Evolutionary conservation across 805 yeast genomes (phyloP).

Genomic region (Zygosaccharomyces lentus): DNA sequence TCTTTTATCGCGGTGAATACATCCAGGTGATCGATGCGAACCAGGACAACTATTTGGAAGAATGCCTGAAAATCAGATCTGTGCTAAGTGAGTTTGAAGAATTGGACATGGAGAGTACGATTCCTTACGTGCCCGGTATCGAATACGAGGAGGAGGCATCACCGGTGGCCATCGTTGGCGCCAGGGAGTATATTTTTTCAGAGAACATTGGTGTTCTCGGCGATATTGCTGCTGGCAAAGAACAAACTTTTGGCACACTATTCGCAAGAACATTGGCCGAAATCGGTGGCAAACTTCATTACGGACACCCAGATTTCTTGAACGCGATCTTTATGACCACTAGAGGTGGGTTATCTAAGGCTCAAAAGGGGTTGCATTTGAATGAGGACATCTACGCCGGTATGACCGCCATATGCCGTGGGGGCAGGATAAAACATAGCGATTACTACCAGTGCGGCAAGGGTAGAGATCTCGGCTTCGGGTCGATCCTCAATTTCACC

Average conservation of each 20-base stretch:
- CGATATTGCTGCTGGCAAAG: conserved; percentile 96
- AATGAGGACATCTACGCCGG: conserved; percentile 97
- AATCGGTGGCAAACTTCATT: conserved; percentile 91
- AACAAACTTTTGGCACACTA: conserved; percentile 93
- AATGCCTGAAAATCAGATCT: conserved; percentile 84
- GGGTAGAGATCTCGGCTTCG: conserved; percentile 92
- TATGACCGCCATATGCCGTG: conserved; percentile 81
- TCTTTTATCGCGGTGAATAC: conserved; percentile 90
- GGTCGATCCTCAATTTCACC: conserved; percentile 87
- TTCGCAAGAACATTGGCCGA: conserved; percentile 91
- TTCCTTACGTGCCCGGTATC: conserved; percentile 59
- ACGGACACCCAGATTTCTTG: conserved; percentile 94
- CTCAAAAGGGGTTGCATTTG: conserved; percentile 87
- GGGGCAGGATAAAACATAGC: conserved; percentile 92
- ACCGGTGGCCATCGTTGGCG: conserved; percentile 91
- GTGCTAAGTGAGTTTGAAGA: conserved; percentile 91
- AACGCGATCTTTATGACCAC: conserved; percentile 91
- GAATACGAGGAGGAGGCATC: conserved; percentile 43
- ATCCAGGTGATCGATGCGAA: conserved; percentile 94
- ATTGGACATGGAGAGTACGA: conserved; percentile 46
- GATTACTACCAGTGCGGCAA: conserved; percentile 96
- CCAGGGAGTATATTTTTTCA: conserved; percentile 90
- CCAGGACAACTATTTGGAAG: conserved; percentile 93
- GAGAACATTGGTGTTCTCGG: conserved; percentile 91
- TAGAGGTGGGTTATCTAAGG: conserved; percentile 92